These are phyloP conservation scores for Gliomastix tumulicola DNA, from an alignment of 2,329 filamentous ascomycete genomes.

Conservation along the genomic window DNA sequence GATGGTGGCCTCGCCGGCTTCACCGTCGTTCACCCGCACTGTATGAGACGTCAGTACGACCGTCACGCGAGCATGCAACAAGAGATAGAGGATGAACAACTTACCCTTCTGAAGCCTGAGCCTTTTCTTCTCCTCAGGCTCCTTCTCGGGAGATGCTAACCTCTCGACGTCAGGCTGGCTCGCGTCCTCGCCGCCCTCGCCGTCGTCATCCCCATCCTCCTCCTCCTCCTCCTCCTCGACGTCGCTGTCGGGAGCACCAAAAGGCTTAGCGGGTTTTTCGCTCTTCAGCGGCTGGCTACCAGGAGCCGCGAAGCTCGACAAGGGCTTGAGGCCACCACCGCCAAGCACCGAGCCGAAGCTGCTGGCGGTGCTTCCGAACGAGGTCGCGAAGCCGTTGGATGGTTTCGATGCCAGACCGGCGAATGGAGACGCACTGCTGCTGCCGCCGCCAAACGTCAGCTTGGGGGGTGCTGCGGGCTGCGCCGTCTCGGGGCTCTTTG, in stretches of 20 bases:
- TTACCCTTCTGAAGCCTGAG: constrained; percentile 63
- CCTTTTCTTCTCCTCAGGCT: constrained; percentile 59
- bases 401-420: constrained; percentile 27
- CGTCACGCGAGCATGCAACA: no score
- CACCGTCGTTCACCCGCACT: constrained; percentile 76
- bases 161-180: constrained; percentile 40
- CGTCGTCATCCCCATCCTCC: constrained; percentile 25
- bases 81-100: no score
- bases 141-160: constrained; percentile 39
- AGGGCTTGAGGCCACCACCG: constrained; percentile 30
- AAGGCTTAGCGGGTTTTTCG: constrained; percentile 61
- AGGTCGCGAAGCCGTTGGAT: constrained; percentile 41
- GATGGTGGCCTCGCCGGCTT: constrained; percentile 72
- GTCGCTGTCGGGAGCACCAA: constrained; percentile 69
- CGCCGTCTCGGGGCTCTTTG: constrained; percentile 9
- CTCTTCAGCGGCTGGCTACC: constrained; percentile 39
- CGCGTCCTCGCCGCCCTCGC: no score
- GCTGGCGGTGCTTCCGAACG: constrained; percentile 35
- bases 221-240: constrained; percentile 39
- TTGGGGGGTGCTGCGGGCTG: constrained; percentile 29
- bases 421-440: constrained; percentile 37
- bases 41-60: not conserved
- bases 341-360: constrained; percentile 26
- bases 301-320: constrained; percentile 66
- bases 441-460: constrained; percentile 38